Base-by-base conservation (phyloP, 371 early-diverging fungal species). In the Mortierella sp. region DNA sequence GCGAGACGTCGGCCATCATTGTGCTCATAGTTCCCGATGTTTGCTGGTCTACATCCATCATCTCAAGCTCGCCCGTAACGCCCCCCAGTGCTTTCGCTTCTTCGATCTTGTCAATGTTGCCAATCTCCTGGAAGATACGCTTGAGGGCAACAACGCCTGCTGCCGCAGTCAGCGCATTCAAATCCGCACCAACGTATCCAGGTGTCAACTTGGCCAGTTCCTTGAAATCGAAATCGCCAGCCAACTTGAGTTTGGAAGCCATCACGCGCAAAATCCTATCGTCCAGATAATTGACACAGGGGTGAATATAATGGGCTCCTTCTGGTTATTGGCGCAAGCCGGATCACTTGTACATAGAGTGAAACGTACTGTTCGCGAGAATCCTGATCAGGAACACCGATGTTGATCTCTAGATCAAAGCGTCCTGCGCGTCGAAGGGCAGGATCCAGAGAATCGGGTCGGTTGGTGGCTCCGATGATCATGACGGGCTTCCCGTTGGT, bases 181-280 rank as follows among this genome's bases (percentile, higher is more conserved):
- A 83, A 85, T 99, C 99, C 7, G 98, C 98, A 43, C 99, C 99
- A 3, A 99, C 99, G 82, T 96, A 99, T 10, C 99, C 99, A 21
- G 99, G 99, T 0, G 98, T 97, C 64, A 94, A 85, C 63, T 94
- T 93, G 16, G 99, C 97, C 21, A 99, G 87, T 48, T 86, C 85
- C 25, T 85, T 82, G 67, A 96, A 92, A 78, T 98, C 96, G 68
- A 99, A 88, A 53, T 91, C 90, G 22, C 96, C 96, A 3, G 91
- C 85, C 24, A 99, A 78, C 43, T 90, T 85, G 67, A 99, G 86
- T 58, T 96, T 96, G 45, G 86, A 82, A 37, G 96, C 90, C 71
- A 99, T 87, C 16, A 99, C 98, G 22, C 84, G 78, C 14, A 99
- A 86, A 54, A 99, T 99, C 67, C 91, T 91, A 48, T 14, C 2